Evolutionary conservation across 345 rosid species (phyloP).

Genomic region (Brassica carinata): DNA sequence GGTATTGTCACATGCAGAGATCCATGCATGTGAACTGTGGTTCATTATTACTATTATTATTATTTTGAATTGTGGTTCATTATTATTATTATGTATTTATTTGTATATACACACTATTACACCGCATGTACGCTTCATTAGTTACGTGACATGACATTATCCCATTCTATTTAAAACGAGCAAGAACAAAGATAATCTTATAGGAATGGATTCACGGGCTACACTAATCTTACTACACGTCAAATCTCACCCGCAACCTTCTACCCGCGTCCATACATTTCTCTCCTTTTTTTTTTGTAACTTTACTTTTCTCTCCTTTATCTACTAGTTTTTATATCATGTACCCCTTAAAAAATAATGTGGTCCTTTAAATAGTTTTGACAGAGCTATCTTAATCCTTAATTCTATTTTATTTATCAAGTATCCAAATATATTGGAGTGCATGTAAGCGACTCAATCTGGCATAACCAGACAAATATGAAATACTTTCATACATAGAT

Average conservation of each 20-base stretch:
- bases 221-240: slow-evolving; percentile 4
- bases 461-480: neutral
- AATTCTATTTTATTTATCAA: neutral
- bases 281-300: too few species aligned
- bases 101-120: too few species aligned
- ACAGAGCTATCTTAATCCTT: neutral
- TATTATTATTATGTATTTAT: too few species aligned
- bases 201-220: slow-evolving; percentile 34
- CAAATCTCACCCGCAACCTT: neutral
- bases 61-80: too few species aligned
- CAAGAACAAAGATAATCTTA: neutral
- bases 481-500: neutral
- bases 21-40: slow-evolving; percentile 16
- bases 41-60: too few species aligned
- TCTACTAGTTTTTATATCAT: neutral
- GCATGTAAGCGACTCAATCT: neutral
- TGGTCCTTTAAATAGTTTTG: neutral
- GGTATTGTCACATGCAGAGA: slow-evolving; percentile 29
- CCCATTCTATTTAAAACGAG: neutral
- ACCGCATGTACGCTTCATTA: too few species aligned
- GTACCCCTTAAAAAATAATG: neutral
- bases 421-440: neutral
- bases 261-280: slow-evolving; percentile 9
- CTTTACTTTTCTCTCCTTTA: too few species aligned
- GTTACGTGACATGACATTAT: neutral